A percentile compares a stretch with the other conserved stretches of the same genome.
Evolutionary conservation across 208 protist genomes (phyloP).

Genomic region (Endotrypanum monterogeii): DNA sequence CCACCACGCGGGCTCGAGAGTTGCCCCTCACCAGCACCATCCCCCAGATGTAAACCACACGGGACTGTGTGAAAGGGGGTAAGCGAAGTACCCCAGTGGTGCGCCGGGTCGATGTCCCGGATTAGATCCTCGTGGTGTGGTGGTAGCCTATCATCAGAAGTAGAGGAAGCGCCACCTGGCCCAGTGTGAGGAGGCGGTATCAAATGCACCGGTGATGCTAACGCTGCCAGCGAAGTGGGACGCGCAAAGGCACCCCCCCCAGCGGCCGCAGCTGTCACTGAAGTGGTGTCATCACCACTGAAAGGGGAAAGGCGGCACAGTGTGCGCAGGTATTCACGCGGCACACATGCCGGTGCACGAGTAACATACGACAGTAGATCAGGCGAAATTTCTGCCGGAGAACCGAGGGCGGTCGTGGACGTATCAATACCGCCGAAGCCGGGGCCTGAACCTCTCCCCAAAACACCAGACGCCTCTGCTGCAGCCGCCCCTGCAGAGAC

Average conservation of each 20-base stretch:
- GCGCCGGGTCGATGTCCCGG: constrained; percentile 3
- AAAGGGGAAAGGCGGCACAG: constrained; percentile 20
- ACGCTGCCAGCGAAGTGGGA: background rate
- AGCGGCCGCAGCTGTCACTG: background rate
- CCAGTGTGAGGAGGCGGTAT: background rate
- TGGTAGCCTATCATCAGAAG: background rate
- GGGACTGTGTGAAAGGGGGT: constrained; percentile 27
- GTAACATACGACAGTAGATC: constrained; percentile 10
- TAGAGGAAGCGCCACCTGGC: background rate
- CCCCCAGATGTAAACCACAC: background rate
- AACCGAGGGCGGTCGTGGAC: background rate
- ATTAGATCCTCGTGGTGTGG: background rate
- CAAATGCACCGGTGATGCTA: background rate
- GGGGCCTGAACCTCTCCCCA: background rate
- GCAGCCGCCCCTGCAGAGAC: background rate
- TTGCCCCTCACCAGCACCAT: constrained; percentile 2
- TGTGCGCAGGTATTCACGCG: constrained; percentile 26
- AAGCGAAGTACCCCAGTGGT: constrained; percentile 19
- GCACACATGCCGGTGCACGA: constrained; percentile 23
- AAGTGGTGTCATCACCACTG: background rate
- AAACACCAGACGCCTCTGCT: background rate
- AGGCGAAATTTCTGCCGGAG: background rate
- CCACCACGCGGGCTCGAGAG: background rate
- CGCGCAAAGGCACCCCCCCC: background rate
- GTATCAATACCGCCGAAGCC: background rate